Conservation (phyloP, 495 filamentous ascomycete genomes). For the Talaromyces proteolyticus region DNA sequence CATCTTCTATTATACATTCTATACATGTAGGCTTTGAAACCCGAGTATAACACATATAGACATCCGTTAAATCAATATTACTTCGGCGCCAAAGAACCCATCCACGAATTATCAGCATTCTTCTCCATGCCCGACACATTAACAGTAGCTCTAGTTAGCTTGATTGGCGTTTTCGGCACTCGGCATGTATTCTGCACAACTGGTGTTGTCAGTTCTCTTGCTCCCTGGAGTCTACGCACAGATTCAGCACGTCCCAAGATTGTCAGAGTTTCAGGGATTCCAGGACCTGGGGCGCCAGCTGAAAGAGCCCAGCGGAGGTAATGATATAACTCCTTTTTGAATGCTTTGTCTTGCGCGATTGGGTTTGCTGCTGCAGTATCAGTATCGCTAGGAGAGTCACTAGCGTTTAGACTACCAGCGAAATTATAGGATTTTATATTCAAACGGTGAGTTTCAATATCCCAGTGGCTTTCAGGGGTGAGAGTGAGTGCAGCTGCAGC, state of each 20-base stretch:
- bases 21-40: too few relatives aligned
- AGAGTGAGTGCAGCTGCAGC: conserved; percentile 31
- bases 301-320: conserved; percentile 65
- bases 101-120: not conserved
- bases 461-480: conserved; percentile 31
- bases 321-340: conserved; percentile 42
- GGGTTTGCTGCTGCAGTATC: conserved; percentile 2
- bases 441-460: conserved; percentile 24
- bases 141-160: too few relatives aligned
- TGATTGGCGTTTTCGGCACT: not conserved
- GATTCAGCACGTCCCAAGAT: conserved; percentile 59
- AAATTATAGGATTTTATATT: conserved; percentile 35
- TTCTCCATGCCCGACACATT: not conserved
- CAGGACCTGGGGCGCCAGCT: conserved; percentile 52
- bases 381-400: conserved; percentile 9
- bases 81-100: not conserved
- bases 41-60: too few relatives aligned
- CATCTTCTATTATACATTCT: not conserved
- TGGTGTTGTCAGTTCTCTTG: conserved; percentile 17
- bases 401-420: too few relatives aligned
- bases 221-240: conserved; percentile 47
- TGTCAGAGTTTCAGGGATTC: conserved; percentile 50
- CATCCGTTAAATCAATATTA: not conserved
- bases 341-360: conserved; percentile 17
- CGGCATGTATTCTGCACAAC: not conserved